Base-by-base conservation (phyloP, 345 rosid species). In the Sisymbrium altissimum region DNA sequence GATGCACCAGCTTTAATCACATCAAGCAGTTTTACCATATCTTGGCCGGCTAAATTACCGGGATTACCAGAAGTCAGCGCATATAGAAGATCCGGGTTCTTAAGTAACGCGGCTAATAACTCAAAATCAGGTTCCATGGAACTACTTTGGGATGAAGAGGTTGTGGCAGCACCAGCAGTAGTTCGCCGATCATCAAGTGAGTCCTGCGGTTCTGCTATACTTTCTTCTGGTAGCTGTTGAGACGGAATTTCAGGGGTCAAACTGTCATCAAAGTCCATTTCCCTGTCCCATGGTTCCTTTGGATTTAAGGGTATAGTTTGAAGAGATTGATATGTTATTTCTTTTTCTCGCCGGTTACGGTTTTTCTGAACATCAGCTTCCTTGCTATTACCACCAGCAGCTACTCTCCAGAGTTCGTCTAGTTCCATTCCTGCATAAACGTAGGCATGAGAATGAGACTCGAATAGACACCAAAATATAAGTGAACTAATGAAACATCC, bases 251-350 rank as follows among this genome's bases (percentile, higher is more conserved):
- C 88, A 9, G 87, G 92, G 56, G 99, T 96, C 83, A 92, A 73
- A 50, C 93, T 69, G 82, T 96, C 99, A 70, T 92, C 98, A 76
- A 79, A 85, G 77, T 96, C 97, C 92, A 96, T 90, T 76, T 96
- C 98, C 17, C 81, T 62, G 80, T 92, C 99, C 98, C 99, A 96
- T 4, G 99, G 99, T 68, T 87, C 98, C 84, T 86, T 96, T 33
- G 99, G 96, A 56, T 92, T 89, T 33, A 70, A 79, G 11, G 98
- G 97, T 77, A 96, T 88, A 75, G 82, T 87, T 71, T 79, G 85
- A 33, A 70, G 66, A 17, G 81, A 60, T 38, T 58, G 79, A 69
- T 89, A 92, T 55, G 86, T 29, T 2, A 86, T 89, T 87, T 92
- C 98, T 70, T 77, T 86, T 81, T 92, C 99, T 4, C 99, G 87